A percentile compares a stretch with the other conserved stretches of the same genome.
These are phyloP conservation scores for Phanerodontia chrysosporium DNA, from an alignment of 768 basidiomycete genomes.

Conservation along the genomic window DNA sequence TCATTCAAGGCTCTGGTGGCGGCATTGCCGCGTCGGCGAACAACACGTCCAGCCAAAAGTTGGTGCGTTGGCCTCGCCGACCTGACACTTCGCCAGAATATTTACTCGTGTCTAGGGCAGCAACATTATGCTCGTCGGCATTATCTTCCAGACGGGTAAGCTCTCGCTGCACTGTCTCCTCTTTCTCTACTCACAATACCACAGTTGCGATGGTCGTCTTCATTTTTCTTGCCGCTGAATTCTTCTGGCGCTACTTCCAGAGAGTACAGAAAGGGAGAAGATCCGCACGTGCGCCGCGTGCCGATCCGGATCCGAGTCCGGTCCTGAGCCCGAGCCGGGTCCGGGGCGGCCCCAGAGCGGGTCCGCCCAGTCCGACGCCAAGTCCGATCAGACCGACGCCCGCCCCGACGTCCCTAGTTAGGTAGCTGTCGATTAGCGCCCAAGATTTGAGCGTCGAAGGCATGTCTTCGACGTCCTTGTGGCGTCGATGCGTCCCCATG, in stretches of 20 bases:
- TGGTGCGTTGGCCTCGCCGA: slow-evolving; percentile 2
- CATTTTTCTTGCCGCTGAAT: slow-evolving; percentile 39
- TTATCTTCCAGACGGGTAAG: slow-evolving; percentile 52
- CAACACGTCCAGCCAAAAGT: slow-evolving; percentile 19
- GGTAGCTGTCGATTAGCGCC: no score
- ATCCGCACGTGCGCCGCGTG: slow-evolving; percentile 28
- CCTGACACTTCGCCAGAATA: background rate
- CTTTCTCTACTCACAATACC: background rate
- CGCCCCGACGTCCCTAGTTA: no score
- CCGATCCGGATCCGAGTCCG: background rate
- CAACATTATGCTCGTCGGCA: slow-evolving; percentile 59
- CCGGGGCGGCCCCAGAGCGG: no score
- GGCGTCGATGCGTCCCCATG: no score
- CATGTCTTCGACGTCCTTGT: no score
- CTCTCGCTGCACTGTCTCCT: background rate
- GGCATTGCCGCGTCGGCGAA: slow-evolving; percentile 38
- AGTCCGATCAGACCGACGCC: no score
- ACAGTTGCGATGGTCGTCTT: slow-evolving; percentile 40
- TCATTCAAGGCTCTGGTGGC: slow-evolving; percentile 62
- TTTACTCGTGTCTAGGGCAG: slow-evolving; percentile 31
- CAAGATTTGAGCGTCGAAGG: no score
- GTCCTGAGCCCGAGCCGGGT: no score
- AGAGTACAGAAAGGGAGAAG: no score
- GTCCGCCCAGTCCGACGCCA: no score
- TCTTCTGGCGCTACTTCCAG: slow-evolving; percentile 35